Conservation (phyloP, 169 alveolate genomes). For the Eimeria nieschulzi region DNA sequence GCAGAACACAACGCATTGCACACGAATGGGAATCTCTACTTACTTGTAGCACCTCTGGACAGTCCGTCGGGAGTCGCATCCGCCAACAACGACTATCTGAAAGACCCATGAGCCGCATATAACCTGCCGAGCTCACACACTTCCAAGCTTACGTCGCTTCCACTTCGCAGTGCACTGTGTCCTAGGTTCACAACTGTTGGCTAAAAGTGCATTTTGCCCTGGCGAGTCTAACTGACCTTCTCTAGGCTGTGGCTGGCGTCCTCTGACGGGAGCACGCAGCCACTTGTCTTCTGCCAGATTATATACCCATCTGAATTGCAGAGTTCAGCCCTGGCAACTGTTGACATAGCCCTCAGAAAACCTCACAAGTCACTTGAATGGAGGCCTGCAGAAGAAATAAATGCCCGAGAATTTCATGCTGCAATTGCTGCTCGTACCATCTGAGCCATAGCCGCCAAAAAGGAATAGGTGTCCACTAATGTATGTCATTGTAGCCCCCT, state of each 20-base stretch:
- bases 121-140: not conserved
- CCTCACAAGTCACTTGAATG: constrained; percentile 42
- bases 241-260: constrained; percentile 55
- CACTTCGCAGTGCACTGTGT: constrained; percentile 56
- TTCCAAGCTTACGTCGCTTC: constrained; percentile 44
- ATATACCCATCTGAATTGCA: constrained; percentile 58
- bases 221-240: constrained; percentile 25
- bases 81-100: constrained; percentile 60
- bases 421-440: constrained; percentile 3
- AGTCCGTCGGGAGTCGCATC: constrained; percentile 66
- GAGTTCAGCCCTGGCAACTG: not conserved
- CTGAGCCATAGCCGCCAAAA: constrained; percentile 74
- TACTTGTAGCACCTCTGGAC: constrained; percentile 73
- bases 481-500: constrained; percentile 69
- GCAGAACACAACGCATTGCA: not conserved
- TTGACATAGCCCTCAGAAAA: not conserved
- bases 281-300: constrained; percentile 51
- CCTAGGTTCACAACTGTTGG: constrained; percentile 17
- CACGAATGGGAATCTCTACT: not conserved
- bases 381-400: constrained; percentile 7
- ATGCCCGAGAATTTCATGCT: not conserved
- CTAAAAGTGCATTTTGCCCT: too few species aligned
- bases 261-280: constrained; percentile 55
- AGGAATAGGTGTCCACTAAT: constrained; percentile 69
- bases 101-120: not conserved